Percentiles rank a stretch among this genome's conserved stretches.
phyloP scores from a whole-genome alignment of 2,329 filamentous ascomycete species.

The Alternaria sp. region DNA sequence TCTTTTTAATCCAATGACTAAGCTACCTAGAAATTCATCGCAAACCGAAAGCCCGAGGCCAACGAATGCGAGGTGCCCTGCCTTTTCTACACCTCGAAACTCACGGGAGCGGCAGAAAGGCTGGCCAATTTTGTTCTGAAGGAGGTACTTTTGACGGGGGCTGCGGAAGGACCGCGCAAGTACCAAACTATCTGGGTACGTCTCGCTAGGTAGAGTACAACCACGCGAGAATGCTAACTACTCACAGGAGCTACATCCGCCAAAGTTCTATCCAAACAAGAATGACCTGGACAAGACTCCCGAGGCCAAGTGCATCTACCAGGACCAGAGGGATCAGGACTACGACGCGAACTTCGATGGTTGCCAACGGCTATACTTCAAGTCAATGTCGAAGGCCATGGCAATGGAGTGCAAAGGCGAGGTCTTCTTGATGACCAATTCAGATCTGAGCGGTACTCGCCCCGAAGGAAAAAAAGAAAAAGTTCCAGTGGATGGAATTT shows the following conservation, averaged over 20 bases:
- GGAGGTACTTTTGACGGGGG: background rate
- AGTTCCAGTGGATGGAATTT: constrained; percentile 10
- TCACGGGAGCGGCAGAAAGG: background rate
- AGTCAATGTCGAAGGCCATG: constrained; percentile 14
- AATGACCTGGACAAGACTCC: constrained; percentile 1
- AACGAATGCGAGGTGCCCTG: background rate
- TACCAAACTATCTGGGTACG: background rate
- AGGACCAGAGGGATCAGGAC: background rate
- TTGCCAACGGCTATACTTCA: constrained; percentile 13
- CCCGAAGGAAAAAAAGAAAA: background rate
- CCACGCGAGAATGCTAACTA: background rate
- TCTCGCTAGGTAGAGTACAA: background rate
- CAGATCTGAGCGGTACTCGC: background rate
- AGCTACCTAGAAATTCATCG: background rate
- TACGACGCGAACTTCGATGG: background rate
- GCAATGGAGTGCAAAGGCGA: constrained; percentile 8
- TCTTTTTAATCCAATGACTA: background rate
- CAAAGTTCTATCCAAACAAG: constrained; percentile 6
- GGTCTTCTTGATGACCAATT: constrained; percentile 9
- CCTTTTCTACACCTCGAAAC: background rate
- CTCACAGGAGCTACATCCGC: constrained; percentile 9
- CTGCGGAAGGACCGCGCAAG: background rate
- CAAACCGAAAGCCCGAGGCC: background rate
- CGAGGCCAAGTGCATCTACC: constrained; percentile 2
- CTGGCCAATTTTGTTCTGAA: background rate